Conservation (phyloP, 1,284 basidiomycete genomes). For the Taiwanofungus camphoratus region DNA sequence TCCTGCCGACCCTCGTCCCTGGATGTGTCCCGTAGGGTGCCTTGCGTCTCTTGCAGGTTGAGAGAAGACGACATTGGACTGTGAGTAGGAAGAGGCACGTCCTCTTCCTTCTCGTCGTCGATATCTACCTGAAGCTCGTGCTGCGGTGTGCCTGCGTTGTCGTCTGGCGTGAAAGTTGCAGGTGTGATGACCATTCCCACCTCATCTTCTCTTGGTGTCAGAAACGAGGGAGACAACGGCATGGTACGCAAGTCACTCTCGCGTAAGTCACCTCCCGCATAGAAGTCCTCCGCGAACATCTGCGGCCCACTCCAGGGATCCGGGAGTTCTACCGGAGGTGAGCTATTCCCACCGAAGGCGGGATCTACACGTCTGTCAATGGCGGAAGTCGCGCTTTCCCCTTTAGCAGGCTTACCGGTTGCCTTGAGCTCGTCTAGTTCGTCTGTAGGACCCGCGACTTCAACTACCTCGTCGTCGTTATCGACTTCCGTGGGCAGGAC, state of each 20-base stretch:
- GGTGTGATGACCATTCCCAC: conserved; percentile 10
- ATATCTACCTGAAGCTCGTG: conserved; percentile 5
- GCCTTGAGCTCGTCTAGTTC: conserved; percentile 1
- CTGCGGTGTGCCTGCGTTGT: conserved; percentile 2
- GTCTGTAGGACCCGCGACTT: neutral
- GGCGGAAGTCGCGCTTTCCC: too few species aligned
- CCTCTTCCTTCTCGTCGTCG: conserved; percentile 7
- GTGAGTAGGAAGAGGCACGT: too few species aligned
- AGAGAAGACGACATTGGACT: too few species aligned
- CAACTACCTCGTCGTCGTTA: conserved; percentile 5
- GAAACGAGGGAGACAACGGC: conserved; percentile 14
- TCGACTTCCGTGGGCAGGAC: conserved; percentile 18
- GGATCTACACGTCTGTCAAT: neutral
- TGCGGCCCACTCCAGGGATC: conserved; percentile 45
- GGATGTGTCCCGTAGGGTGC: too few species aligned
- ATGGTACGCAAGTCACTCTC: conserved; percentile 5
- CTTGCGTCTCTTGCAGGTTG: too few species aligned
- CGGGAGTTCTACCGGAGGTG: conserved; percentile 29
- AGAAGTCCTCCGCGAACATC: conserved; percentile 46
- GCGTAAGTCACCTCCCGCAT: conserved; percentile 28
- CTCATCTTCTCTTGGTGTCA: conserved; percentile 11
- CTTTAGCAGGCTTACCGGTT: too few species aligned
- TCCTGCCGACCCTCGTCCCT: too few species aligned
- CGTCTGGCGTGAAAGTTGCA: conserved; percentile 7
- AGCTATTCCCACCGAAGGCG: neutral